Evolutionary conservation across 1,284 basidiomycete genomes (phyloP).

Genomic region (Ceratobasidium sp.): DNA sequence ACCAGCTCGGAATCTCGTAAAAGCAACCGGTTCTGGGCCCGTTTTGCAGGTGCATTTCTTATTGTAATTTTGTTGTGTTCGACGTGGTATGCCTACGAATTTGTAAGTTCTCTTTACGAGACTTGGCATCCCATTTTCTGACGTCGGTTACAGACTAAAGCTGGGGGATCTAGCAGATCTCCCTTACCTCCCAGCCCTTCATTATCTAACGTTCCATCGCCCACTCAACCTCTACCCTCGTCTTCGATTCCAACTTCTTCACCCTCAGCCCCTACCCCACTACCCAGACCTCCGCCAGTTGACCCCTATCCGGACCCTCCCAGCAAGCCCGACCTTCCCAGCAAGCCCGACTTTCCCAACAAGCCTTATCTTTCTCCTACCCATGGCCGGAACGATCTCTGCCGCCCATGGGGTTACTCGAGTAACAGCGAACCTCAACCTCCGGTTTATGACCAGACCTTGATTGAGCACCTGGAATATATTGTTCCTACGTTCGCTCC

Average conservation of each 20-base stretch:
- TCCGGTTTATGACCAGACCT: not conserved
- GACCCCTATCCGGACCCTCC: too few relatives aligned
- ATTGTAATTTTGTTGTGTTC: not conserved
- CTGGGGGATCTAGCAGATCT: not conserved
- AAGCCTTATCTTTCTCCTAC: not conserved
- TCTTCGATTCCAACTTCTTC: not conserved
- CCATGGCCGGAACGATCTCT: slow-evolving; percentile 5
- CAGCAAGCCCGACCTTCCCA: too few relatives aligned
- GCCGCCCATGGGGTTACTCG: slow-evolving; percentile 19
- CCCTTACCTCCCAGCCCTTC: not conserved
- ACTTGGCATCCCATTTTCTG: not conserved
- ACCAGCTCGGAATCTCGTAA: not conserved
- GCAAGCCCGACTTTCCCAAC: too few relatives aligned
- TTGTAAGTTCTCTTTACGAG: not conserved
- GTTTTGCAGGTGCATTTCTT: not conserved
- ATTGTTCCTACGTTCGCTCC: not conserved
- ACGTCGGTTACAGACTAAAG: not conserved
- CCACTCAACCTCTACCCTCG: not conserved
- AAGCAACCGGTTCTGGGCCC: slow-evolving; percentile 1
- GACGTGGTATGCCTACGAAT: not conserved
- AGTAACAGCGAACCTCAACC: not conserved
- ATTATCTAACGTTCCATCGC: not conserved
- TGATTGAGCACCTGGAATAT: not conserved
- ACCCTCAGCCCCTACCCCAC: not conserved
- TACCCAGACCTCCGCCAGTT: not conserved